Evolutionary conservation across 352 stramenopile genomes (phyloP).

Genomic region (Phytophthora pistaciae): DNA sequence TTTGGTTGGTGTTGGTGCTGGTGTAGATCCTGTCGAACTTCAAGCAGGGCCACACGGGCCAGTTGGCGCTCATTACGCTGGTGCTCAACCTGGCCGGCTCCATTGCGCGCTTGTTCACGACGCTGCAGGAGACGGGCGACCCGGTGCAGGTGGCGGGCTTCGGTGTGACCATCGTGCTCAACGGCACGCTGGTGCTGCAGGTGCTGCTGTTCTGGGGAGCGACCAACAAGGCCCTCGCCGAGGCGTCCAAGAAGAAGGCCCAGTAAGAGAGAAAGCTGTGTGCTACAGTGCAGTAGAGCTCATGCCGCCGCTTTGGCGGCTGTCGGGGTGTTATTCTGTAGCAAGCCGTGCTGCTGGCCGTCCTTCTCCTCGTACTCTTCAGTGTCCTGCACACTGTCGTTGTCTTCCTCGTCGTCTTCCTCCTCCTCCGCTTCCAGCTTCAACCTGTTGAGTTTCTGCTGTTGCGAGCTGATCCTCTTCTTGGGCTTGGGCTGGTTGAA

Average conservation of each 20-base stretch:
- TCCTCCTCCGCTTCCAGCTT: constrained; percentile 39
- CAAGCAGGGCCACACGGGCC: constrained; percentile 90
- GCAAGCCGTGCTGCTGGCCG: constrained; percentile 33
- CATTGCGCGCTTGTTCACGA: constrained; percentile 88
- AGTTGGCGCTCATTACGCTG: constrained; percentile 88
- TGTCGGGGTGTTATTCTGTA: constrained; percentile 30
- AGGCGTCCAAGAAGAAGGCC: constrained; percentile 76
- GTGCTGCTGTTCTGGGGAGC: constrained; percentile 85
- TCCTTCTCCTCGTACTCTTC: constrained; percentile 40
- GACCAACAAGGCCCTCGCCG: constrained; percentile 76
- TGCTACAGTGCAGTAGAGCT: constrained; percentile 1
- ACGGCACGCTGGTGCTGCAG: constrained; percentile 81
- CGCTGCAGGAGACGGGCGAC: constrained; percentile 88
- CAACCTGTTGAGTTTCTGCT: constrained; percentile 39
- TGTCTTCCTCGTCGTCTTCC: constrained; percentile 40
- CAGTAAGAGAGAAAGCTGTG: constrained; percentile 39
- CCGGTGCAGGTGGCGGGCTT: constrained; percentile 77
- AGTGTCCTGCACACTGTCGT: constrained; percentile 33
- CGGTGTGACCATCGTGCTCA: constrained; percentile 77
- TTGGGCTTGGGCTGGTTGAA: constrained; percentile 72
- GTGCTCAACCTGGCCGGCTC: constrained; percentile 87
- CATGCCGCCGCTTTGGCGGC: constrained; percentile 31
- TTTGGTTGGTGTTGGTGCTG: constrained; percentile 12
- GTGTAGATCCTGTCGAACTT: constrained; percentile 87
- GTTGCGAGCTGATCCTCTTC: constrained; percentile 57